A percentile compares a stretch with the other conserved stretches of the same genome.
Evolutionary conservation across 768 basidiomycete species (phyloP).

Genomic region (Calocera cornea): DNA sequence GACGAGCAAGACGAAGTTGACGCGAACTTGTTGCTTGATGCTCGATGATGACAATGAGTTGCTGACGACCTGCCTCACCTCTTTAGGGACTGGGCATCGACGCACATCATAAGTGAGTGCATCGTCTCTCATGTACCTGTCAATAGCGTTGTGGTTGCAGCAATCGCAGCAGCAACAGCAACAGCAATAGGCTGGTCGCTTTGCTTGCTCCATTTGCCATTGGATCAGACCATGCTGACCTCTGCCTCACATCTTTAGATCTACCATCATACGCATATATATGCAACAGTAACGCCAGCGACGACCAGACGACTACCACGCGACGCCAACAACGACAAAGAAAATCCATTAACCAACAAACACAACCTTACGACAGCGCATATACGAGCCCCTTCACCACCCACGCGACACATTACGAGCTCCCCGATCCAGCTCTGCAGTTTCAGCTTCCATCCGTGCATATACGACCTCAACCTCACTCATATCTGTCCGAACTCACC

Average conservation of each 20-base stretch:
- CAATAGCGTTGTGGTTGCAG: not conserved
- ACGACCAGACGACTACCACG: not conserved
- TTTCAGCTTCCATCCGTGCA: not conserved
- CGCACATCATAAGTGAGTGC: not conserved
- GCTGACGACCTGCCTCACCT: not conserved
- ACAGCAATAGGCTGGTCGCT: too few relatives aligned
- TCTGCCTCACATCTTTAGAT: not conserved
- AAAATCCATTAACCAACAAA: not conserved
- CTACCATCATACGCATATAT: not conserved
- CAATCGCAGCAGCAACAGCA: too few relatives aligned
- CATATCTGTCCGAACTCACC: not conserved
- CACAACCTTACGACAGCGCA: not conserved
- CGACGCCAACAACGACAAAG: not conserved
- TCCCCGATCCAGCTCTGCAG: not conserved
- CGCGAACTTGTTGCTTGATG: too few relatives aligned
- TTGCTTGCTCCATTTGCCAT: not conserved
- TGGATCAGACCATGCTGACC: not conserved
- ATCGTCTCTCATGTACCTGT: not conserved
- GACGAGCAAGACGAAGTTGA: too few relatives aligned
- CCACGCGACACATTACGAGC: not conserved
- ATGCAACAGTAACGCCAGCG: slow-evolving; percentile 2
- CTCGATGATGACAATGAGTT: too few relatives aligned
- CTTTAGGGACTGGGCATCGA: not conserved
- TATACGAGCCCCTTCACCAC: not conserved
- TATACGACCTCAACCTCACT: not conserved